Percentiles rank a stretch among this genome's conserved stretches.
Evolutionary conservation across 2,329 filamentous ascomycete genomes (phyloP).

Genomic region (Fusarium dlaminii): DNA sequence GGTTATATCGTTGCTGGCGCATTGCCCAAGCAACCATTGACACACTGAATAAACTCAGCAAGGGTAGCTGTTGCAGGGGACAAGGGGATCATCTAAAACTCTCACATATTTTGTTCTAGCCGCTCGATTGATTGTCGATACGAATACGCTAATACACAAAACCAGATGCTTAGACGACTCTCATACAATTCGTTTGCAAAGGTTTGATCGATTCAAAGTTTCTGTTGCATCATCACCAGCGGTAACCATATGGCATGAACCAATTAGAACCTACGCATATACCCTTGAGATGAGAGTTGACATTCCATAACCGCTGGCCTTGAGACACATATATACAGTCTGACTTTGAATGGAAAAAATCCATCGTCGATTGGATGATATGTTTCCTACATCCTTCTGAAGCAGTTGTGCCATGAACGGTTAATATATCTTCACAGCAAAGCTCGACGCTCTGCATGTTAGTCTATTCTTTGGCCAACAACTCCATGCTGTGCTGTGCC

Average conservation of each 20-base stretch:
- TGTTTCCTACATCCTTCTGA: constrained; percentile 3
- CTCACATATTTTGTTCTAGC: not conserved
- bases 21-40: constrained; percentile 42
- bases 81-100: constrained; percentile 5
- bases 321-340: not conserved
- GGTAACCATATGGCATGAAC: not conserved
- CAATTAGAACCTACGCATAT: constrained; percentile 13
- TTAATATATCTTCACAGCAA: not conserved
- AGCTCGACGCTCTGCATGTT: not conserved
- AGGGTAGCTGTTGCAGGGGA: constrained; percentile 25
- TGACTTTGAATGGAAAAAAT: not conserved
- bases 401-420: not conserved
- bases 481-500: constrained; percentile 22
- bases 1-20: constrained; percentile 19
- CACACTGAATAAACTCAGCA: constrained; percentile 9
- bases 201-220: not conserved
- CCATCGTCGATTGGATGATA: not conserved
- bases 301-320: constrained; percentile 1
- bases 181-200: not conserved
- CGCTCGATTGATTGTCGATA: not conserved
- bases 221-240: constrained; percentile 14
- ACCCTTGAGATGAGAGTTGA: not conserved
- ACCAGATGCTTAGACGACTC: not conserved
- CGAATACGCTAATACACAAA: not conserved
- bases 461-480: not conserved